phyloP scores from a whole-genome alignment of 371 early-diverging fungal genomes.

The Mortierella sp. region DNA sequence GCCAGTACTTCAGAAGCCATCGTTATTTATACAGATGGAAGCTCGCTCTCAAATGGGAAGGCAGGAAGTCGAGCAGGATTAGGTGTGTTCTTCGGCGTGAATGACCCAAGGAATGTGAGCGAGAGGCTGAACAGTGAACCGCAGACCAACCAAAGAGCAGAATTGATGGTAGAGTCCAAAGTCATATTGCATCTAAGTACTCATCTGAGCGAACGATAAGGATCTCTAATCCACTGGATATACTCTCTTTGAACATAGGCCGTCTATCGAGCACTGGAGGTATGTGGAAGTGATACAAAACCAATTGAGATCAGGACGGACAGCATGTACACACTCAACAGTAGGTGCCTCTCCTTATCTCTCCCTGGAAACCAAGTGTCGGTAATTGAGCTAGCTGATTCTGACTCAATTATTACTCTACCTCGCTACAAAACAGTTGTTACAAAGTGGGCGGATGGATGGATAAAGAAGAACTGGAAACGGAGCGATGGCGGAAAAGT shows the following conservation, averaged over 20 bases:
- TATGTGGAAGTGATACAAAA: slow-evolving; percentile 30
- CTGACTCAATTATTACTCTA: not conserved
- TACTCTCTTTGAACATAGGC: slow-evolving; percentile 57
- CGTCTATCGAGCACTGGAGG: slow-evolving; percentile 74
- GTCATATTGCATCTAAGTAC: no score
- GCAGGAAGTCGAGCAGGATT: slow-evolving; percentile 74
- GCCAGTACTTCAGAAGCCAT: slow-evolving; percentile 29
- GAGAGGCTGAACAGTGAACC: slow-evolving; percentile 65
- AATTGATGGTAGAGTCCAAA: slow-evolving; percentile 63
- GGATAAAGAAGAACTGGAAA: slow-evolving; percentile 77
- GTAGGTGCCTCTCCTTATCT: slow-evolving; percentile 29
- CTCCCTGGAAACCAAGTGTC: no score
- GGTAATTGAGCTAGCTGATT: no score
- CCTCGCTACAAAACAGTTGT: slow-evolving; percentile 50
- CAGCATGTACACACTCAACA: slow-evolving; percentile 74
- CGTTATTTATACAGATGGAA: slow-evolving; percentile 85
- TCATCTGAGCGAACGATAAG: not conserved
- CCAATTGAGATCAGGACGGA: slow-evolving; percentile 74
- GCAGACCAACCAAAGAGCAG: slow-evolving; percentile 92
- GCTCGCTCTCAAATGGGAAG: slow-evolving; percentile 75
- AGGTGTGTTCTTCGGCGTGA: slow-evolving; percentile 85
- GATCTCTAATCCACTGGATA: no score
- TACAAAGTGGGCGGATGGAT: slow-evolving; percentile 73
- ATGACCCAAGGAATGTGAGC: slow-evolving; percentile 80
- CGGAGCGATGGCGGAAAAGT: slow-evolving; percentile 64